A percentile compares a stretch with the other conserved stretches of the same genome.
phyloP scores from a whole-genome alignment of 2,329 filamentous ascomycete species.

The Nigrospora osmanthi region DNA sequence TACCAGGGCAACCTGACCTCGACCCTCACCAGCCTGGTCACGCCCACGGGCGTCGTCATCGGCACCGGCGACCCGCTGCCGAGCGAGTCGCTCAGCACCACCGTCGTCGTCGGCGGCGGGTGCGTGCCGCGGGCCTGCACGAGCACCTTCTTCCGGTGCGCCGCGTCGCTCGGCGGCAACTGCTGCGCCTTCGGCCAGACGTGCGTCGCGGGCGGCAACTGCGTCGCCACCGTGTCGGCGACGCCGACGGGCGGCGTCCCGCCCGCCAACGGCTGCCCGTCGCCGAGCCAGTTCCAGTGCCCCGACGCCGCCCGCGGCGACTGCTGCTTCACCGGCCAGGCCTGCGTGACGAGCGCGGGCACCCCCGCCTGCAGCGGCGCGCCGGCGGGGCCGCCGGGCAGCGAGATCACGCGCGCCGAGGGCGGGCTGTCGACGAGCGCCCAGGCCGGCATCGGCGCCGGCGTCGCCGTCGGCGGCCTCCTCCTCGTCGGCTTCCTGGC shows the following conservation, averaged over 20 bases:
- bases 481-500: constrained; percentile 31
- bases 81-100: constrained; percentile 11
- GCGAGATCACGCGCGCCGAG: constrained; percentile 19
- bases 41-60: constrained; percentile 16
- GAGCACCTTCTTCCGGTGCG: constrained; percentile 32
- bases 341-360: constrained; percentile 26
- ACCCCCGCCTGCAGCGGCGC: constrained; percentile 29
- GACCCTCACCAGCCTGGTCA: not conserved
- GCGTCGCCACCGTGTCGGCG: constrained; percentile 19
- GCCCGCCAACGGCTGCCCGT: constrained; percentile 33
- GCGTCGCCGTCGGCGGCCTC: constrained; percentile 35
- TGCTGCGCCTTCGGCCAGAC: constrained; percentile 40
- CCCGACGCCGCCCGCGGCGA: constrained; percentile 31
- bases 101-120: constrained; percentile 8
- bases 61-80: constrained; percentile 8
- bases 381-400: constrained; percentile 21
- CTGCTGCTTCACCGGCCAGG: constrained; percentile 38
- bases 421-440: constrained; percentile 36
- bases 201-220: constrained; percentile 29
- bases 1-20: constrained; percentile 18
- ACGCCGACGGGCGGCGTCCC: constrained; percentile 21
- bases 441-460: constrained; percentile 49
- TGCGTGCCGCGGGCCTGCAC: constrained; percentile 12
- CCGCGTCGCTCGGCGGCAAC: constrained; percentile 31
- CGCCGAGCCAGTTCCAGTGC: constrained; percentile 34